Conservation (phyloP, 257 asterid species). For the Mentha longifolia region DNA sequence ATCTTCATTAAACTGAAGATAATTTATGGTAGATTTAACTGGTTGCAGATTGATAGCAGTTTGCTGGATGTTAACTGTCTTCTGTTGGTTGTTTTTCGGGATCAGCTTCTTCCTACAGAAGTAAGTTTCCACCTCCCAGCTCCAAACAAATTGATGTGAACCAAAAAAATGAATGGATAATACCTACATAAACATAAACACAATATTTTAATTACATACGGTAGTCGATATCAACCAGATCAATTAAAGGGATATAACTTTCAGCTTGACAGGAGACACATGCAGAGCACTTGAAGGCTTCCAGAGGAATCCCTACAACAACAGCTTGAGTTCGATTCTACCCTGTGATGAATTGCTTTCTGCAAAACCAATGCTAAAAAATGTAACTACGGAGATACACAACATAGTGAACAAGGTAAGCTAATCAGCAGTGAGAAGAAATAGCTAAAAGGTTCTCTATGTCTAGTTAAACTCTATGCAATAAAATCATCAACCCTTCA, state of each 20-base stretch:
- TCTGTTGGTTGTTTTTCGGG: constrained; percentile 76
- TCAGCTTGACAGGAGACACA: constrained; percentile 76
- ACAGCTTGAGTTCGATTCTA: constrained; percentile 81
- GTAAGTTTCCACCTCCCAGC: constrained; percentile 43
- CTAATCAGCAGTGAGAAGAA: not conserved
- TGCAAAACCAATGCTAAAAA: constrained; percentile 52
- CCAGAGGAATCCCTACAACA: constrained; percentile 75
- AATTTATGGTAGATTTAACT: constrained; percentile 31
- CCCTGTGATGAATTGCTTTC: constrained; percentile 78
- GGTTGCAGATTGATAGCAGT: constrained; percentile 55
- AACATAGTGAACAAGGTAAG: constrained; percentile 62
- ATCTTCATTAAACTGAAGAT: constrained; percentile 9
- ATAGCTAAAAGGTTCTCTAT: constrained; percentile 1
- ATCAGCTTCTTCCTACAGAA: constrained; percentile 60
- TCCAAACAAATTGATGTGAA: not conserved
- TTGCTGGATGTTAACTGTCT: constrained; percentile 62
- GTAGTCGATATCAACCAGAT: constrained; percentile 7
- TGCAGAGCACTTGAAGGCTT: constrained; percentile 78
- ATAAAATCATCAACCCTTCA: not conserved
- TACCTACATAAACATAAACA: not conserved
- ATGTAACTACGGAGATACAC: constrained; percentile 59
- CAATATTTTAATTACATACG: not conserved
- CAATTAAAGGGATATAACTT: constrained; percentile 22
- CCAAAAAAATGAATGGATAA: constrained; percentile 20
- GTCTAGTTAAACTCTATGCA: not conserved